Conservation (phyloP, 768 basidiomycete species). For the Calocybe indica region DNA sequence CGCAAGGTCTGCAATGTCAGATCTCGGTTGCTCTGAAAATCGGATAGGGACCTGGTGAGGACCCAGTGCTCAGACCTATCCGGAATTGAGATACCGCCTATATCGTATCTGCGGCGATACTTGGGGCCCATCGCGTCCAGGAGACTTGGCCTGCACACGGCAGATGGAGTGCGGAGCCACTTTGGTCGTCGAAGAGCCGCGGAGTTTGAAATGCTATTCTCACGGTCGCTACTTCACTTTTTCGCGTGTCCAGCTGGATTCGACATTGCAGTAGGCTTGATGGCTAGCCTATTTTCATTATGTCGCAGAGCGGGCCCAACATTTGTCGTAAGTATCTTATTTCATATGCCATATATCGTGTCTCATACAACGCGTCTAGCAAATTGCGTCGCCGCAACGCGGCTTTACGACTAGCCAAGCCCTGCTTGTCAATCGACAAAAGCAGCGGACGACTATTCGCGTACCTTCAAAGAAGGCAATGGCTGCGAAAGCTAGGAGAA, state of each 20-base stretch:
- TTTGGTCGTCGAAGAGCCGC: not conserved
- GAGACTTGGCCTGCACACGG: too few species aligned
- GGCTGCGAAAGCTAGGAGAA: conserved; percentile 58
- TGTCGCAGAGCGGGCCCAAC: conserved; percentile 13
- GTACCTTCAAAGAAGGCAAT: conserved; percentile 67
- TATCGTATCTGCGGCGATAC: too few species aligned
- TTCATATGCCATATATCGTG: not conserved
- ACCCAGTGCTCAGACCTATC: too few species aligned
- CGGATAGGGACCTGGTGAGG: too few species aligned
- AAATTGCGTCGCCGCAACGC: conserved; percentile 22
- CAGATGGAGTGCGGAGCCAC: not conserved
- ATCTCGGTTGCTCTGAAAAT: too few species aligned
- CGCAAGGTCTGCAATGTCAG: too few species aligned
- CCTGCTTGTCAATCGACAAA: conserved; percentile 43
- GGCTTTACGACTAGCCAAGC: conserved; percentile 46
- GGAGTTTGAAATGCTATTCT: conserved; percentile 2
- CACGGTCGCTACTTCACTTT: conserved; percentile 5
- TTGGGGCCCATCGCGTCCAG: too few species aligned
- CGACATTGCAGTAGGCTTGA: conserved; percentile 1
- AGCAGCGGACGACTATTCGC: conserved; percentile 38
- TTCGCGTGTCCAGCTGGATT: not conserved
- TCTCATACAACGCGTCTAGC: conserved; percentile 6
- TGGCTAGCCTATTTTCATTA: conserved; percentile 15
- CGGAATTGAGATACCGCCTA: too few species aligned
- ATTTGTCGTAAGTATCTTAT: too few species aligned